Conservation (phyloP, 2,329 filamentous ascomycete species). For the Trichoderma aggressivum region DNA sequence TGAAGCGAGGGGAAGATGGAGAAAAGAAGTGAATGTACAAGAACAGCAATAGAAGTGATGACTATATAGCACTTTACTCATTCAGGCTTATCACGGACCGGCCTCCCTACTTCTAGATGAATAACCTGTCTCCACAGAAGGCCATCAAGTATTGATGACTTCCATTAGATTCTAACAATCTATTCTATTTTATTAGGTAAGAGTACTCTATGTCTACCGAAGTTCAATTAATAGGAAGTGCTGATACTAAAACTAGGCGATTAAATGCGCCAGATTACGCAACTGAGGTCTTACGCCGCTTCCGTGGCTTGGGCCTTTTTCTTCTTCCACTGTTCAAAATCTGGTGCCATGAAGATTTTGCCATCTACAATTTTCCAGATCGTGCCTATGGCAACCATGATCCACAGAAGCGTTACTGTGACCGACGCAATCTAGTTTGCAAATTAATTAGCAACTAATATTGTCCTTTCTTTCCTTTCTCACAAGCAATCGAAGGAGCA, state of each 20-base stretch:
- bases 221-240: neutral
- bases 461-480: neutral
- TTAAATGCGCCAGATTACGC: neutral
- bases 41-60: too few species aligned
- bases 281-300: neutral
- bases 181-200: neutral
- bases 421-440: neutral
- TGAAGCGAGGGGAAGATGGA: neutral
- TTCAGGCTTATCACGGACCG: too few species aligned
- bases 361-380: neutral
- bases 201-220: neutral
- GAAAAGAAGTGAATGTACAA: too few species aligned
- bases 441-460: neutral
- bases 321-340: neutral
- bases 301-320: neutral
- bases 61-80: too few species aligned
- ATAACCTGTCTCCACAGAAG: too few species aligned
- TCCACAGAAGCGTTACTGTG: neutral
- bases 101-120: too few species aligned
- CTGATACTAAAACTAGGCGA: neutral
- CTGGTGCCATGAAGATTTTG: neutral
- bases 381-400: neutral
- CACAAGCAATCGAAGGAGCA: neutral
- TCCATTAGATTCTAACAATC: too few species aligned
- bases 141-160: too few species aligned